These are phyloP conservation scores for Lachnellula occidentalis DNA, from an alignment of 2,329 filamentous ascomycete genomes.

Conservation along the genomic window DNA sequence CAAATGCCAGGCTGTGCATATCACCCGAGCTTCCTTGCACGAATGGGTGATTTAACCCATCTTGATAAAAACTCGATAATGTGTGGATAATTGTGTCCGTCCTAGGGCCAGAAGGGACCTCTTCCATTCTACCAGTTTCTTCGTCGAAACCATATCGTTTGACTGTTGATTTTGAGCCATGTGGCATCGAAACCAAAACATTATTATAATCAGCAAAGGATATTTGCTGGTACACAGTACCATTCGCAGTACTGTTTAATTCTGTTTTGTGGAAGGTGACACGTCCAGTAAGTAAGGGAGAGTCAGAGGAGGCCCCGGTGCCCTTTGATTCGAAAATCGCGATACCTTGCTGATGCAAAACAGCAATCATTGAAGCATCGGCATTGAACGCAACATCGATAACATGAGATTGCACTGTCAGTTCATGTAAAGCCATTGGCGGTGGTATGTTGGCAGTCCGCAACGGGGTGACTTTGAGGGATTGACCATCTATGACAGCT, in stretches of 20 bases:
- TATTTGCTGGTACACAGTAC: conserved; percentile 24
- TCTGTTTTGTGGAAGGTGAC: conserved; percentile 35
- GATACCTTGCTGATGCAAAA: conserved; percentile 63
- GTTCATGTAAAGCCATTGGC: conserved; percentile 80
- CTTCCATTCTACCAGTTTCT: conserved; percentile 25
- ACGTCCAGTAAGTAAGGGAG: conserved; percentile 37
- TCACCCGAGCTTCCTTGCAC: conserved; percentile 26
- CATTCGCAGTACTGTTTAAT: not conserved
- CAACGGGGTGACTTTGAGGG: conserved; percentile 79
- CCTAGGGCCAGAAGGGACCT: conserved; percentile 7
- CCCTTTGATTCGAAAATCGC: conserved; percentile 66
- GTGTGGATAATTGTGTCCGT: conserved; percentile 15
- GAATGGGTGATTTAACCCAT: conserved; percentile 22
- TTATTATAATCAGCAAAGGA: conserved; percentile 22
- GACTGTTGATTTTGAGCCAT: conserved; percentile 13
- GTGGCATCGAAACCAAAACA: conserved; percentile 19
- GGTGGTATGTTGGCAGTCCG: conserved; percentile 81
- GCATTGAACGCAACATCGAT: conserved; percentile 71
- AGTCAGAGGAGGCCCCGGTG: conserved; percentile 46
- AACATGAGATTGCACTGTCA: conserved; percentile 56
- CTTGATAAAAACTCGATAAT: conserved; percentile 24
- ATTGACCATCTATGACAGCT: conserved; percentile 76
- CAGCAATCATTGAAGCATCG: conserved; percentile 59
- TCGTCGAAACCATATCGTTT: conserved; percentile 24
- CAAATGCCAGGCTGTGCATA: conserved; percentile 25